Base-by-base conservation (phyloP, 257 asterid genomes). In the Verbena officinalis region DNA sequence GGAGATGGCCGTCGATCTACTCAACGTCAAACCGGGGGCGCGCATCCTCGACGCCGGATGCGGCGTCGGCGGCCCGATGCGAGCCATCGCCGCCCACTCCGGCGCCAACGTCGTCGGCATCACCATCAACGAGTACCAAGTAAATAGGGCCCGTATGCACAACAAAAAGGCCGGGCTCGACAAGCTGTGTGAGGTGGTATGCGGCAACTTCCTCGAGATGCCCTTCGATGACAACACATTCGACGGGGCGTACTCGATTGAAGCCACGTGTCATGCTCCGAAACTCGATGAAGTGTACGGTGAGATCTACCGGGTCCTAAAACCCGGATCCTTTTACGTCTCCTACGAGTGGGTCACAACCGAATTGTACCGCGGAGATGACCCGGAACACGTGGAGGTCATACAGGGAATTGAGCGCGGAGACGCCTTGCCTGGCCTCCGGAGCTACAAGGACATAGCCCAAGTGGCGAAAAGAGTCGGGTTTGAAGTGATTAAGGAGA, bases 321-420 rank as follows among this genome's bases (percentile, higher is more conserved):
- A 82, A 12, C 96, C 96, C 3, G 95, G 95, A 19, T 59, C 90
- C 14, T 5, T 66, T 19, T 88, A 83, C 72, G 85, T 88, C 0
- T 88, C 96, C 0, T 86, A 88, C 17, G 96, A 88, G 63, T 88
- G 96, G 96, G 92, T 88, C 17, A 88, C 96, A 3, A 88, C 95
- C 7, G 96, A 88, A 50, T 54, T 78, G 57, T 88, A 54, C 82
- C 71, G 72, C 3, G 83, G 54, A 3, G 90, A 82, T 0, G 73
- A 86, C 45, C 55, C 82, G 44, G 95, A 83, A 45, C 96, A 88
- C 73, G 83, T 84, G 42, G 96, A 86, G 85, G 78, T 84, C 1
- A 88, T 88, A n/a, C 91, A 88, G 52, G 96, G 95, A 34, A 88
- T 88, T 34, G 95, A 88, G 78, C 58, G 95, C 7, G 96, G 95